Evolutionary conservation across 306 rosid genomes (phyloP), one percentile per base, ranked within the genome.

Genomic region (Rosa lucieae): DNA sequence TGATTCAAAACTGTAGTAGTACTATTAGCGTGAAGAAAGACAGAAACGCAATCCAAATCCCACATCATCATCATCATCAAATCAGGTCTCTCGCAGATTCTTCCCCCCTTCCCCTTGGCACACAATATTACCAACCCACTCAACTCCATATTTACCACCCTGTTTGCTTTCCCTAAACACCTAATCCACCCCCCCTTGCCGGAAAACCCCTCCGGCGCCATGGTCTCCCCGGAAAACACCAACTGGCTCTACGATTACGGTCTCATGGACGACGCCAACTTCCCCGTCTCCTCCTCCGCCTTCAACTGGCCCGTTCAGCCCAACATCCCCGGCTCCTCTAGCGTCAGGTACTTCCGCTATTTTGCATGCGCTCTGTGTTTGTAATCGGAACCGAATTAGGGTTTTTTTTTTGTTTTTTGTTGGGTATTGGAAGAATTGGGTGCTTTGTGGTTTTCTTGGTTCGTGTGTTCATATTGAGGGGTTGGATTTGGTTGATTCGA

Each of bases 151-250:
- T 32, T 32, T 32, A 32, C 37, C 37, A 32, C 37, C 37, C 3
- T 32, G 37, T 32, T 2, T 32, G 37, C 37, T 32, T 32, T 32
- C 37, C 37, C 37, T 32, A 32, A 32, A 32, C 3, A 1, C 3
- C 35, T 32, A 32, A 32, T 32, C 37, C 3, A 29, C 32, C 32
- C 44, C 7, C 7, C 11, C 10, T 44, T 2, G 74, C 83, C 82
- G 67, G 80, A 67, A 78, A 67, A 42, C 69, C 53, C 26, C 35
- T 56, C 89, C 66, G 55, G 48, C 72, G 10, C 71, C 58, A 96
- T 95, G 99, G 98, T 84, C 70, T 87, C 97, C 73, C 94, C 98
- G 71, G 99, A 95, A 91, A 95, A 82, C 83, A 80, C 87, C 88
- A 91, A 91, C 76, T 95, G 99, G 99, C 83, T 92, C 47, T 90